A percentile compares a stretch with the other conserved stretches of the same genome.
Conservation (phyloP, 768 basidiomycete genomes). For the Zangia roseola region DNA sequence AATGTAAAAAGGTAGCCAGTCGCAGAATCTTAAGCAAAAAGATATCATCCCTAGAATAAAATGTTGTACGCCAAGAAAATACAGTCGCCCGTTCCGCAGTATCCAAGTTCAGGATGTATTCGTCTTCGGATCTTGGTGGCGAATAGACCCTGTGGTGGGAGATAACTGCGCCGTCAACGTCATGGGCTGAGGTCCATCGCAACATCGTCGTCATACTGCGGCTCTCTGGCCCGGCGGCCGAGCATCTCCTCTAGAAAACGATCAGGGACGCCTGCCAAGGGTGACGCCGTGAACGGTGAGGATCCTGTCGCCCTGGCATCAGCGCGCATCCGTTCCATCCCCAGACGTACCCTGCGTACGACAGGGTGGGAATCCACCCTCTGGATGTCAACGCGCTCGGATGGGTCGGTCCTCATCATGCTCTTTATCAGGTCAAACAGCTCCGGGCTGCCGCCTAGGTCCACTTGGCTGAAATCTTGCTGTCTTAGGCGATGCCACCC, state of each 20-base stretch:
- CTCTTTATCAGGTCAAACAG: slow-evolving; percentile 64
- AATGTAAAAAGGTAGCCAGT: slow-evolving; percentile 14
- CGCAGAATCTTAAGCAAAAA: slow-evolving; percentile 26
- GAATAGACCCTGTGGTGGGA: slow-evolving; percentile 1
- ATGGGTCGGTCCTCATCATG: slow-evolving; percentile 78
- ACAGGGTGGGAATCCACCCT: slow-evolving; percentile 61
- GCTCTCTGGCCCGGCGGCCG: slow-evolving; percentile 19
- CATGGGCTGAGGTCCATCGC: slow-evolving; percentile 43
- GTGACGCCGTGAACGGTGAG: slow-evolving; percentile 56
- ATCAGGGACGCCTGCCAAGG: slow-evolving; percentile 55
- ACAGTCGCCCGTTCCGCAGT: slow-evolving; percentile 19
- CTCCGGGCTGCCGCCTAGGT: slow-evolving; percentile 62
- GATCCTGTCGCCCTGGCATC: slow-evolving; percentile 35
- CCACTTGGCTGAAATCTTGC: slow-evolving; percentile 88
- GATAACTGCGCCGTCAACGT: slow-evolving; percentile 8
- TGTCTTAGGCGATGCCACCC: slow-evolving; percentile 91
- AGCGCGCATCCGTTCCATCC: slow-evolving; percentile 56
- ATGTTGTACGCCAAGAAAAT: slow-evolving; percentile 38
- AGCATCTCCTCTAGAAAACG: slow-evolving; percentile 70
- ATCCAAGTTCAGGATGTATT: slow-evolving; percentile 19
- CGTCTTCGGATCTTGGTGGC: slow-evolving; percentile 2
- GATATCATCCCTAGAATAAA: slow-evolving; percentile 34
- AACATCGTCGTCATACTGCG: slow-evolving; percentile 21
- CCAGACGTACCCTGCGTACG: slow-evolving; percentile 57
- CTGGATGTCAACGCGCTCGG: slow-evolving; percentile 52